Base-by-base conservation (phyloP, 2,329 filamentous ascomycete genomes). In the Colletotrichum spinosum region DNA sequence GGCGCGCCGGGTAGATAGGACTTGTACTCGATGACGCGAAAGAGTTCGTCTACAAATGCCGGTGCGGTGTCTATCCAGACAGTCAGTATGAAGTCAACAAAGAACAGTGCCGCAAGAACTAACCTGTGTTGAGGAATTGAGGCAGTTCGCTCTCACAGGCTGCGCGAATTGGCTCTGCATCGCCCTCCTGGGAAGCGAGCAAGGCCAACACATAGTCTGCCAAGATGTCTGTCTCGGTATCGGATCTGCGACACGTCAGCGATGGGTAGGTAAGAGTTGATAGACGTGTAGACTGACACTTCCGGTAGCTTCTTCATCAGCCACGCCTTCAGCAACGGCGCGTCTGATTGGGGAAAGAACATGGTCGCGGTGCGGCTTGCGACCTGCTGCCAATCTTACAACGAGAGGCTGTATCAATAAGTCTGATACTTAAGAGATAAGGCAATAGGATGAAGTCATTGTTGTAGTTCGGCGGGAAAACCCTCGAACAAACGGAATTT, bases 121-220 rank as follows among this genome's bases (percentile, higher is more conserved):
- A 71, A 88, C 90, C 86, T 72, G 93, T 89, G 71, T 87, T 87
- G 15, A 95, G 78, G 74, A 95, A 95, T 73, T 94, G 92, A 2
- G 87, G 85, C 45, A 95, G 88, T 75, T 93, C 90, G 57, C 87
- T 83, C 73, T 92, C 84, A 76, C 91, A 93, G 55, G 91, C 86
- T 70, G 84, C 81, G 72, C 88, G 86, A 58, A 94, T 88, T 17
- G 86, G 82, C n/a, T 84, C 83, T 45, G 85, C 80, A 55, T 88
- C 83, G 67, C 90, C 90, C 69, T 93, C 90, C 67, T 91, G 89
- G 59, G 69, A 69, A 68, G 87, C 86, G 50, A 95, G 80, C 17
- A 96, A 85, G 7, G 91, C 92, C 67, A 94, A 83, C n/a, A 95
- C 90, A 74, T 94, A 96, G 71, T 96, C 92, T 51, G 92, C 92